A percentile compares a stretch with the other conserved stretches of the same genome.
Evolutionary conservation across 2,329 filamentous ascomycete genomes (phyloP).

Genomic region (Scytalidium sp.): DNA sequence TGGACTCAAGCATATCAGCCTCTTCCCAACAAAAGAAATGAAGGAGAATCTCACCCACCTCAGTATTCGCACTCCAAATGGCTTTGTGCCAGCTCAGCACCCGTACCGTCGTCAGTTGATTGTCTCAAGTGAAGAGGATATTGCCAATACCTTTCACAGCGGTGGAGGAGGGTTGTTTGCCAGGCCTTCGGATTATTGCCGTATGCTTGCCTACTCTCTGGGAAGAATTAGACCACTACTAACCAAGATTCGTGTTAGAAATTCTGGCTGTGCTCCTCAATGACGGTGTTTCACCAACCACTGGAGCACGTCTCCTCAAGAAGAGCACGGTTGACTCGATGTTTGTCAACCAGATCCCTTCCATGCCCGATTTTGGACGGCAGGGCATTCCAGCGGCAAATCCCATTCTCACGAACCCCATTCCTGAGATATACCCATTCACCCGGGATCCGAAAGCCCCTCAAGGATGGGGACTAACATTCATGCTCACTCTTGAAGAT

Average conservation of each 20-base stretch:
- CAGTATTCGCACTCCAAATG: constrained; percentile 45
- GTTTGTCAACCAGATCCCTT: constrained; percentile 61
- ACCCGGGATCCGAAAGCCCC: constrained; percentile 47
- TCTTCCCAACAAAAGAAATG: constrained; percentile 41
- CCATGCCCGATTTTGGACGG: constrained; percentile 50
- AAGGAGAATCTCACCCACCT: constrained; percentile 53
- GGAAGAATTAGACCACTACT: too few relatives aligned
- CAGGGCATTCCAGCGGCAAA: constrained; percentile 43
- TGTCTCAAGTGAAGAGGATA: constrained; percentile 5
- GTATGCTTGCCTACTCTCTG: constrained; percentile 30
- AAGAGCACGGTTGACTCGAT: constrained; percentile 58
- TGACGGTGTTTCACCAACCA: constrained; percentile 57
- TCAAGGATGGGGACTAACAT: constrained; percentile 63
- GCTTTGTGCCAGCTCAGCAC: constrained; percentile 23
- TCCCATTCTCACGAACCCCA: constrained; percentile 42
- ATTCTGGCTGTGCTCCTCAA: constrained; percentile 63
- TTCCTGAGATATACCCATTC: constrained; percentile 48
- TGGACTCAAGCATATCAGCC: constrained; percentile 17
- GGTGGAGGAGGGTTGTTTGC: constrained; percentile 62
- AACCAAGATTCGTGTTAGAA: too few relatives aligned
- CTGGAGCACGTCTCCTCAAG: constrained; percentile 50
- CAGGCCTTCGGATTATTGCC: constrained; percentile 55
- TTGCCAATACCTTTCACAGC: constrained; percentile 43
- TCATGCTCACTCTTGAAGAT: constrained; percentile 43
- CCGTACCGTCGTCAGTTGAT: constrained; percentile 10